Conservation (phyloP, 805 yeast genomes). For the Kodamaea lidongshanica region DNA sequence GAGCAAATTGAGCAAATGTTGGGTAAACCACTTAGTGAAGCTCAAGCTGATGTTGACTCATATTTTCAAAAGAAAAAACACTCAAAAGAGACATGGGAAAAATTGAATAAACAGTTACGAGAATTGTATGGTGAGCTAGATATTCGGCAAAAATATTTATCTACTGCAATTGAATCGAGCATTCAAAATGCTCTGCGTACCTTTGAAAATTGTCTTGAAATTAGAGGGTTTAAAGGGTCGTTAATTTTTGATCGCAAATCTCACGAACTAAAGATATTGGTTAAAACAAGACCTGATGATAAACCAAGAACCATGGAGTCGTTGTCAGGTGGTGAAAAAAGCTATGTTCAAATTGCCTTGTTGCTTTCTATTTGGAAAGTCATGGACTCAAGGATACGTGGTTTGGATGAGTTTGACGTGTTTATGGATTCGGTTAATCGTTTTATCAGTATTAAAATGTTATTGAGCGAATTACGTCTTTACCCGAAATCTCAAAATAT, state of each 20-base stretch:
- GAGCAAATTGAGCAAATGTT: constrained; percentile 46
- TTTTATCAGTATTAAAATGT: constrained; percentile 65
- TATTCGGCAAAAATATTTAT: constrained; percentile 26
- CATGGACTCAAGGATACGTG: constrained; percentile 82
- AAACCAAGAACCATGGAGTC: constrained; percentile 68
- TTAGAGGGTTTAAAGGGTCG: constrained; percentile 70
- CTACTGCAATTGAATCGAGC: constrained; percentile 27
- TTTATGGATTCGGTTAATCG: constrained; percentile 95
- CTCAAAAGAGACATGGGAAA: constrained; percentile 38
- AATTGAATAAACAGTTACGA: constrained; percentile 28
- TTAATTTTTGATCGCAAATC: constrained; percentile 55
- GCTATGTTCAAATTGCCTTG: constrained; percentile 86
- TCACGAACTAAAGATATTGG: constrained; percentile 49
- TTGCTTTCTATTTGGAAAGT: constrained; percentile 87
- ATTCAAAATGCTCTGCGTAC: constrained; percentile 29
- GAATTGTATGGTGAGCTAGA: constrained; percentile 26
- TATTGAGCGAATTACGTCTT: constrained; percentile 60
- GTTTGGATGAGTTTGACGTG: constrained; percentile 95
- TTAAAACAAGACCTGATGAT: constrained; percentile 54
- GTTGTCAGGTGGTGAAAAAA: constrained; percentile 94
- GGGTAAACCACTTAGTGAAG: constrained; percentile 53
- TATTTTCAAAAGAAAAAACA: constrained; percentile 27
- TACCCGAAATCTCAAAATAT: constrained; percentile 75
- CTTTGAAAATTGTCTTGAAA: constrained; percentile 53
- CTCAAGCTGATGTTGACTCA: constrained; percentile 27